A percentile compares a stretch with the other conserved stretches of the same genome.
These are phyloP conservation scores for Copromyces sp. DNA, from an alignment of 495 filamentous ascomycete genomes.

Conservation along the genomic window DNA sequence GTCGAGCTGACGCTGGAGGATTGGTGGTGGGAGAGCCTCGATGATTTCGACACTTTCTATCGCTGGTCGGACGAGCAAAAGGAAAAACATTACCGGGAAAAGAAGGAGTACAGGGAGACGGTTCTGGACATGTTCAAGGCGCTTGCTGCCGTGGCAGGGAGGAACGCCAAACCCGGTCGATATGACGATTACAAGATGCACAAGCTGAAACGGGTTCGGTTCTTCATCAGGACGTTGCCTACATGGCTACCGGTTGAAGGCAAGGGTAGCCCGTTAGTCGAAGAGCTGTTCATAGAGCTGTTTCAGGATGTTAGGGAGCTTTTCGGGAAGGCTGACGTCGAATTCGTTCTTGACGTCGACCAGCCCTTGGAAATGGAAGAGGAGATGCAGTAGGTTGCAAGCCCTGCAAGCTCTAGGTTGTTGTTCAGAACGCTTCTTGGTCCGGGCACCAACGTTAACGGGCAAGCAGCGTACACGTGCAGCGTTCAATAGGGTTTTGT, in stretches of 20 bases:
- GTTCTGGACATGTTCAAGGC: constrained; percentile 13
- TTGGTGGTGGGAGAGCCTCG: constrained; percentile 22
- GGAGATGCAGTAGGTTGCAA: neutral
- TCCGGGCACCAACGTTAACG: no score
- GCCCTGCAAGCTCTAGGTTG: neutral
- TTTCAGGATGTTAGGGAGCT: constrained; percentile 9
- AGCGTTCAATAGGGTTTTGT: no score
- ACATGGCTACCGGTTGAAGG: constrained; percentile 18
- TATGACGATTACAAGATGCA: constrained; percentile 1
- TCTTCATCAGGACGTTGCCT: constrained; percentile 19
- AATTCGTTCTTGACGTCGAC: constrained; percentile 12
- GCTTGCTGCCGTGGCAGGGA: constrained; percentile 10
- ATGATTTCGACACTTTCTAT: constrained; percentile 7
- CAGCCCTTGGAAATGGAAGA: neutral
- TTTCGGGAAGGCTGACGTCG: constrained; percentile 15
- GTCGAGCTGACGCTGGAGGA: constrained; percentile 24
- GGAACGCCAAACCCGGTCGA: neutral
- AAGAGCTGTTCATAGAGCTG: constrained; percentile 6
- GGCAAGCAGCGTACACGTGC: no score
- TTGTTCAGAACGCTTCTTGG: no score
- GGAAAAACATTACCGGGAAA: constrained; percentile 12
- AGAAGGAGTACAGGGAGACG: constrained; percentile 11
- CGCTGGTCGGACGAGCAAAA: constrained; percentile 10
- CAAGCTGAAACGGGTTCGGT: constrained; percentile 12
- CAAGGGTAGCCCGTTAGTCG: neutral